Evolutionary conservation across 768 basidiomycete genomes (phyloP).

Genomic region (Tulasnella sp.): DNA sequence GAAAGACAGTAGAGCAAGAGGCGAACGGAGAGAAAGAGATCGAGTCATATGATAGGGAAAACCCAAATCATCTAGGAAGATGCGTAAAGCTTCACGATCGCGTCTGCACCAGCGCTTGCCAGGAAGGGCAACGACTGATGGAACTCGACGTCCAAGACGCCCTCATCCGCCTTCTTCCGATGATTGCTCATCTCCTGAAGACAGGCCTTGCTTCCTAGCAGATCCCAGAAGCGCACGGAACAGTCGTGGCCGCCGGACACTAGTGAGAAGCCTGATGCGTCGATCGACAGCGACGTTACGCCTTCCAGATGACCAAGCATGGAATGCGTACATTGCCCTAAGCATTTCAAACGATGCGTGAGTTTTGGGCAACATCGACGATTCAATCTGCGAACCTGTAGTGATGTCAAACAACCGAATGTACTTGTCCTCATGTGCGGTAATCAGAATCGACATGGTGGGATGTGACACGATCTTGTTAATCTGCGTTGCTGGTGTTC

Average conservation of each 20-base stretch:
- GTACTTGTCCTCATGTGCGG: slow-evolving; percentile 88
- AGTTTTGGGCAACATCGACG: not conserved
- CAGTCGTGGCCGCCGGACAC: slow-evolving; percentile 91
- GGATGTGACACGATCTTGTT: slow-evolving; percentile 85
- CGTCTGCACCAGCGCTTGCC: slow-evolving; percentile 93
- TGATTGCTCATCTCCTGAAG: slow-evolving; percentile 85
- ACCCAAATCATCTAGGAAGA: slow-evolving; percentile 1
- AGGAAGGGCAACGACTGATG: slow-evolving; percentile 75
- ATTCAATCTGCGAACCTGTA: slow-evolving; percentile 45
- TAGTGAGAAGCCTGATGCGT: slow-evolving; percentile 75
- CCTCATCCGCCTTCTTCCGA: slow-evolving; percentile 81
- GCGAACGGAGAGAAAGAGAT: too few relatives aligned
- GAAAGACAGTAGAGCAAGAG: too few relatives aligned
- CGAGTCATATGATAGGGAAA: too few relatives aligned
- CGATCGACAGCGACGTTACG: slow-evolving; percentile 82
- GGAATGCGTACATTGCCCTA: slow-evolving; percentile 79
- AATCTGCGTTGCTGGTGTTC: slow-evolving; percentile 63
- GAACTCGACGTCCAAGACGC: slow-evolving; percentile 79
- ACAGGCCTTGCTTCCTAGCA: slow-evolving; percentile 67
- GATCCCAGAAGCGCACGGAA: slow-evolving; percentile 89
- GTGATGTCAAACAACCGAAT: slow-evolving; percentile 80
- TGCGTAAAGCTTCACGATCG: slow-evolving; percentile 78
- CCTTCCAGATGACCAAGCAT: slow-evolving; percentile 87
- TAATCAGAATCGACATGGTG: slow-evolving; percentile 75
- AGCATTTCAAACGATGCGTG: not conserved